These are phyloP conservation scores for Euphrasia arctica DNA, from an alignment of 305 asterid genomes.

Conservation along the genomic window DNA sequence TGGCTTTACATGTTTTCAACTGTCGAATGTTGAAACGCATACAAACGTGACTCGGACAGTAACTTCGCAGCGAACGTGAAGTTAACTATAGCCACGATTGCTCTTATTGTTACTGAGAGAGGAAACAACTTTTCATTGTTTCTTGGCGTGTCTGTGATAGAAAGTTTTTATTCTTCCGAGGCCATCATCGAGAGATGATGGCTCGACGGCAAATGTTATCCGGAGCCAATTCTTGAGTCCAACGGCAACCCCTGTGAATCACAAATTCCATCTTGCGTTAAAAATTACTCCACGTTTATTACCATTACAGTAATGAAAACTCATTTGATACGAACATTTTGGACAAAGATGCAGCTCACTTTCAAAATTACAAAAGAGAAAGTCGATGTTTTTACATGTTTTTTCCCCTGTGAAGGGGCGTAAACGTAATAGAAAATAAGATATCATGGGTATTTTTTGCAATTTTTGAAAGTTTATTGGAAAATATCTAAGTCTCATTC, in stretches of 20 bases:
- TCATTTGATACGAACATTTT: background rate
- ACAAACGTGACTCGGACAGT: too few species aligned
- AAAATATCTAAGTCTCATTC: background rate
- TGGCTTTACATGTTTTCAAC: too few species aligned
- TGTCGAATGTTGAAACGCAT: too few species aligned
- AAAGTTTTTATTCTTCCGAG: constrained; percentile 52
- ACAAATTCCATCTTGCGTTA: background rate
- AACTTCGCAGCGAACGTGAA: too few species aligned
- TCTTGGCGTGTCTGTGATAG: constrained; percentile 47
- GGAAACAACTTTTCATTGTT: constrained; percentile 38
- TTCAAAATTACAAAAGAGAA: too few species aligned
- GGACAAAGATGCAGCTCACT: background rate
- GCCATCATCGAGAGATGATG: constrained; percentile 53
- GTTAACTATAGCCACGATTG: too few species aligned
- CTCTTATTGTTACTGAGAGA: background rate
- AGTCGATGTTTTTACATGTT: too few species aligned
- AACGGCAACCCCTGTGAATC: constrained; percentile 55
- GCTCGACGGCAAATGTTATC: constrained; percentile 61
- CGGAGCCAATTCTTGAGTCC: constrained; percentile 69
- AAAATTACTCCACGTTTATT: background rate
- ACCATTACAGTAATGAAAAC: background rate
- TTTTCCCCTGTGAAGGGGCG: too few species aligned
- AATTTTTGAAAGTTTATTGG: too few species aligned
- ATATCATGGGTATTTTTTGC: too few species aligned
- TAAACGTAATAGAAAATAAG: background rate